Evolutionary conservation across 2,329 filamentous ascomycete species (phyloP), one percentile per base, ranked within the genome.

Genomic region (Rachicladosporium sp.): DNA sequence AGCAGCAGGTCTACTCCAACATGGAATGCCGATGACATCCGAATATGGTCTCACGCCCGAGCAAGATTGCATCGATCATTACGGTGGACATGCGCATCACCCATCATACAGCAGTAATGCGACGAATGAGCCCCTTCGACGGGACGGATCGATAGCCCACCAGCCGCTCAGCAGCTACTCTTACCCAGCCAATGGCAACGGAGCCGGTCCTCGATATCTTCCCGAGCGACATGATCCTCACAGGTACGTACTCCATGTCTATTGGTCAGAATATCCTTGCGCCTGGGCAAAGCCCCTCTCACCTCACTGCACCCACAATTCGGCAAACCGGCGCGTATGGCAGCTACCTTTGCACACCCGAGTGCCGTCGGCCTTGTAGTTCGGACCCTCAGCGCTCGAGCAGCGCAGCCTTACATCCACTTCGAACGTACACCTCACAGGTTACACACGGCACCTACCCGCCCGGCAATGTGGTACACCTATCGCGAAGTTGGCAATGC

Each of bases 141-240:
- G 69, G 60, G 68, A 71, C 56, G 64, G 62, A 51, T 54, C 59
- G 43, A 59, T 72, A 51, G 60, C 61, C 49, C 64, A 69, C 50
- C 62, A 65, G 53, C 52, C 64, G 41, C 54, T 59, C 41, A 60
- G 63, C 50, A 59, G 65, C 38, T 64, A 61, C 51, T 58, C 64
- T 43, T 65, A 69, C 52, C 55, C 64, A 52, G 55, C 63, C 49
- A 61, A 58, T 53, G 68, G 66, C 58, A 63, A 64, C 56, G 42
- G 49, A 36, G 45, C 49, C 35, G 50, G 43, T 21, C 54, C 67
- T 61, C 65, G 68, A 61, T 73, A 69, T 64, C 63, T 64, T 54
- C 52, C 67, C 59, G 65, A 65, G 57, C 68, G 67, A 61, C 60
- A 67, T 65, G 57, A 74, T 58, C 59, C 42, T 37, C 52, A 65